These are phyloP conservation scores for Silene conica DNA, from an alignment of 148 eudicot species.

Conservation along the genomic window DNA sequence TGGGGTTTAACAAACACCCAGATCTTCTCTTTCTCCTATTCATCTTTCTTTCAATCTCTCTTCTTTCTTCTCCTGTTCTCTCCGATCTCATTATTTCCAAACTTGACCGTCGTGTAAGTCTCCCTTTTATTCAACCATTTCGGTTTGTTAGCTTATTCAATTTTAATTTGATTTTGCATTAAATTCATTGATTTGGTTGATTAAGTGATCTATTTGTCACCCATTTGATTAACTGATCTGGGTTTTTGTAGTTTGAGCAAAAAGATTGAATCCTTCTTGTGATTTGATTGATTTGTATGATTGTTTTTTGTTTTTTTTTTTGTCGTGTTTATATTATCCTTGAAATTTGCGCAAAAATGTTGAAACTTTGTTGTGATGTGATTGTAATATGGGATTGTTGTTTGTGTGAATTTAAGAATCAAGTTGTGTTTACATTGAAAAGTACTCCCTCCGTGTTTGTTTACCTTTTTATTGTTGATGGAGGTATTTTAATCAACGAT, in stretches of 20 bases:
- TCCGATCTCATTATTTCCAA: slow-evolving; percentile 85
- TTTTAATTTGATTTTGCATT: background rate
- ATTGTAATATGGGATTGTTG: background rate
- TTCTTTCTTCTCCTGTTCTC: slow-evolving; percentile 33
- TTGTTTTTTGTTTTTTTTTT: background rate
- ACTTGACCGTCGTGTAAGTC: slow-evolving; percentile 77
- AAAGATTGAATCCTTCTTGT: background rate
- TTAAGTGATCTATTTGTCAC: background rate
- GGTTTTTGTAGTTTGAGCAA: background rate
- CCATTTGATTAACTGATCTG: slow-evolving; percentile 3
- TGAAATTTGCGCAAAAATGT: background rate
- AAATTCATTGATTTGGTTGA: background rate
- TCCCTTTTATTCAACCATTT: slow-evolving; percentile 1
- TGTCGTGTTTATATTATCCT: slow-evolving; percentile 3
- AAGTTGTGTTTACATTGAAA: background rate
- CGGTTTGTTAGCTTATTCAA: background rate
- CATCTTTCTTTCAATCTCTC: slow-evolving; percentile 24
- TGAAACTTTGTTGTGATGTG: background rate
- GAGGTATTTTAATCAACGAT: no score
- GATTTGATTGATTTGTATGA: slow-evolving; percentile 1
- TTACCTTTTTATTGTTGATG: no score
- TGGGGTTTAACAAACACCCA: slow-evolving; percentile 28
- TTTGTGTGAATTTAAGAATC: background rate
- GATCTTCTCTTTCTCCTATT: slow-evolving; percentile 29
- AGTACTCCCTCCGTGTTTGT: no score